Conservation (phyloP, 1,284 basidiomycete genomes). For the Tetrapyrgos nigripes region DNA sequence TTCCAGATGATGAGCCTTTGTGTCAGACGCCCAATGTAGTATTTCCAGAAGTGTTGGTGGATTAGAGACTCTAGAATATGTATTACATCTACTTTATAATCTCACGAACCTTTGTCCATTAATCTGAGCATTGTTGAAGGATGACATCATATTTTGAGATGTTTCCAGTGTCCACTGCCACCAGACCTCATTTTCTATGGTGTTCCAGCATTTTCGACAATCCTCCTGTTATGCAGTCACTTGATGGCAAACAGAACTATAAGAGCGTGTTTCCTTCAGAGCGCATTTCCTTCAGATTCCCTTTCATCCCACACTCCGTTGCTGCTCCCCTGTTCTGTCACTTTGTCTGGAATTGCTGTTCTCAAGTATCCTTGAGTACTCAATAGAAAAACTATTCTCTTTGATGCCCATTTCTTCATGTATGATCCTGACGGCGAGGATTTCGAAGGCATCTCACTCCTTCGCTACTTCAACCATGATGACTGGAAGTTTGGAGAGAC, state of each 20-base stretch:
- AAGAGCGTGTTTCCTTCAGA: not conserved
- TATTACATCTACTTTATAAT: no score
- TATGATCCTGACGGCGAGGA: not conserved
- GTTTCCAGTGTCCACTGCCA: no score
- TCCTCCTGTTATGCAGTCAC: not conserved
- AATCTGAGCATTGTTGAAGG: no score
- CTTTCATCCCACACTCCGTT: not conserved
- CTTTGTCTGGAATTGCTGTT: not conserved
- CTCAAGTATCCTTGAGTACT: not conserved
- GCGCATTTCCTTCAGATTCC: not conserved
- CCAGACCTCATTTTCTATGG: not conserved
- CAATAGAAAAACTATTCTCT: not conserved
- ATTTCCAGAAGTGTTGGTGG: constrained; percentile 21
- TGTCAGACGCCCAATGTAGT: constrained; percentile 19
- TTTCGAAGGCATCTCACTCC: not conserved
- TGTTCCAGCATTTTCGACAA: not conserved
- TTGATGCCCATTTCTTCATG: not conserved
- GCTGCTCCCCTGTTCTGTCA: not conserved
- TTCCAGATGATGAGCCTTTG: constrained; percentile 14
- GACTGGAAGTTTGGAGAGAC: not conserved
- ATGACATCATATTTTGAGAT: not conserved
- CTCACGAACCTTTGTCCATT: no score
- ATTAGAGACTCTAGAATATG: not conserved
- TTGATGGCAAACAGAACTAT: not conserved
- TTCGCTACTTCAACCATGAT: not conserved